Percentiles rank a stretch among this genome's conserved stretches.
phyloP scores from a whole-genome alignment of 179 eudicot genomes.

The Silene vulgaris region DNA sequence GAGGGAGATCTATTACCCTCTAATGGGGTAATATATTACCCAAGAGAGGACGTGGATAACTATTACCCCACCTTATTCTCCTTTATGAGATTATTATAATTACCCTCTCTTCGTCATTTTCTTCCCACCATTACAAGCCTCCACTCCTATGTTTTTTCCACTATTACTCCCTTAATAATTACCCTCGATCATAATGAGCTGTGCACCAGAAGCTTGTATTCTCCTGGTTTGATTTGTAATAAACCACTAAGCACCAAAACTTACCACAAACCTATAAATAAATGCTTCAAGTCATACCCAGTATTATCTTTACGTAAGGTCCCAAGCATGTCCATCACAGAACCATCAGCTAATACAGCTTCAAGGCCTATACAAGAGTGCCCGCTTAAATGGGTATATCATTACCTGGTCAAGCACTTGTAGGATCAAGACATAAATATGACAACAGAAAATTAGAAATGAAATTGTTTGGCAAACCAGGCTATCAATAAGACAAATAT shows the following conservation, averaged over 20 bases:
- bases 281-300: conserved; percentile 98
- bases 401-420: conserved; percentile 16
- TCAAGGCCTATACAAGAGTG: conserved; percentile 66
- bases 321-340: conserved; percentile 91
- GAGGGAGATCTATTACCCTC: not conserved
- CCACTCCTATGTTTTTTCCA: not conserved
- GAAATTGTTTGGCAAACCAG: not conserved
- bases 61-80: conserved; percentile 2
- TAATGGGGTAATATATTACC: not conserved
- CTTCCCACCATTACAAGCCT: not conserved
- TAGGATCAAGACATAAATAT: not conserved
- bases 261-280: conserved; percentile 74
- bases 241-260: conserved; percentile 15
- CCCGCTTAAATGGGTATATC: conserved; percentile 13
- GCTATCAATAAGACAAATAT: not conserved
- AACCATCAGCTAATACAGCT: conserved; percentile 89
- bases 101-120: not conserved
- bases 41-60: not conserved
- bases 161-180: not conserved
- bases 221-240: conserved; percentile 5
- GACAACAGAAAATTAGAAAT: not conserved
- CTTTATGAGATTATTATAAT: not conserved
- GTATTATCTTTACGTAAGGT: conserved; percentile 97
- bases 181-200: not conserved
- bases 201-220: not conserved